Evolutionary conservation across 305 asterid genomes (phyloP), one percentile per base, ranked within the genome.

Genomic region (Withania somnifera): DNA sequence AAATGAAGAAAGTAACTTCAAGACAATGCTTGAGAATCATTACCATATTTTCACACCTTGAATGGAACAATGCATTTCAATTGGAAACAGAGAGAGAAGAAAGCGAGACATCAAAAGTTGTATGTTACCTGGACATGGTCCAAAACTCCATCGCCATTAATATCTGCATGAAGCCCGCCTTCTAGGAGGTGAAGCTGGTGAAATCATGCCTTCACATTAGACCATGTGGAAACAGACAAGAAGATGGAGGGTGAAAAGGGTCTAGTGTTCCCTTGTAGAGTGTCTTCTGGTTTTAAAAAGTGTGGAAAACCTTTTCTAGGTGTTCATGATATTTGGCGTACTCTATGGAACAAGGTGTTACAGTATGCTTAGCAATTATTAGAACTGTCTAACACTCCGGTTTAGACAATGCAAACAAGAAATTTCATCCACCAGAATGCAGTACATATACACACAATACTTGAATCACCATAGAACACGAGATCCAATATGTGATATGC

Each of bases 141-240:
- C 58, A 94, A 87, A 84, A 96, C 99, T 50, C 98, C 98, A 82
- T 94, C 99, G 56, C 99, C 98, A 87, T 96, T 96, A 80, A 96
- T 88, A 89, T 96, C 98, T 82, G 98, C 98, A 92, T 96, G 98
- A 85, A 96, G 98, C 81, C 99, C 99, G 81, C 98, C 97, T 88
- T 93, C 98, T 91, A 91, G 98, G 87, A 96, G 98, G 89, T 96
- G 99, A 84, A 96, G 94, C 99, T 96, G 92, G 52, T 86, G 69
- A 81, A 81, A 84, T 77, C 80, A 88, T 61, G 68, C 53, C 82
- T 61, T 77, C 54, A 52, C 34, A 82, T 36, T 42, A 57, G 5
- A 66, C 3, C 51, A 50, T 28, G 58, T 14, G 14, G 45, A 26
- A 24, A 75, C 24, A 75, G 28, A 28, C 63, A 75, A 75, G 80